Evolutionary conservation across 225 moss, liverwort and hornwort species (phyloP).

Genomic region (Neckera pumila): DNA sequence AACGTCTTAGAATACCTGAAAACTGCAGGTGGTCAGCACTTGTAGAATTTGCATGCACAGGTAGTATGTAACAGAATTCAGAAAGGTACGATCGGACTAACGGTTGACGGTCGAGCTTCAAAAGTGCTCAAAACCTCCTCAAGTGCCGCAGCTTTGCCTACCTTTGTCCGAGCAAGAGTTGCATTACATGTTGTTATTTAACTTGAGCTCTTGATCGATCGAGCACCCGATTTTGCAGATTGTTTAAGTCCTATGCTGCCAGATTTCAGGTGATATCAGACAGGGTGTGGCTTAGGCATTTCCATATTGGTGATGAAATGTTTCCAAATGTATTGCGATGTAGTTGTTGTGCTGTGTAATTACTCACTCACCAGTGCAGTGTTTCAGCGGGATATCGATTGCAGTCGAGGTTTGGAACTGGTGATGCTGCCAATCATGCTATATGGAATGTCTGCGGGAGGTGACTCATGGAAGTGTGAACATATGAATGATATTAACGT

Average conservation of each 20-base stretch:
- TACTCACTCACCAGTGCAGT: neutral
- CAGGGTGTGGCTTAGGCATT: neutral
- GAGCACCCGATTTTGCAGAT: neutral
- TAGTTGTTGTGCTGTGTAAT: neutral
- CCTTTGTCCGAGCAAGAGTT: neutral
- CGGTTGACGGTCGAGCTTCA: neutral
- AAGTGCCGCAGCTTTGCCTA: neutral
- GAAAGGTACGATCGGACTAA: neutral
- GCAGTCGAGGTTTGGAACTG: neutral
- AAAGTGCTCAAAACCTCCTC: neutral
- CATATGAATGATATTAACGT: conserved; percentile 30
- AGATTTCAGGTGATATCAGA: neutral
- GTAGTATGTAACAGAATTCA: neutral
- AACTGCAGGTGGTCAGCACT: neutral
- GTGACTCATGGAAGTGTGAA: conserved; percentile 6
- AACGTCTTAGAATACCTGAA: neutral
- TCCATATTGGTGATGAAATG: neutral
- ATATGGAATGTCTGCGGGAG: neutral
- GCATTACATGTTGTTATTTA: neutral
- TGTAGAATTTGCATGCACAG: neutral
- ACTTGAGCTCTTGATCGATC: neutral
- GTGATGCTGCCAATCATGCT: neutral
- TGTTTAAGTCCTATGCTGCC: neutral
- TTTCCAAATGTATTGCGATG: neutral
- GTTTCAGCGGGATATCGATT: neutral